Base-by-base conservation (phyloP, 2,329 filamentous ascomycete genomes). In the Diplodia sapinea region DNA sequence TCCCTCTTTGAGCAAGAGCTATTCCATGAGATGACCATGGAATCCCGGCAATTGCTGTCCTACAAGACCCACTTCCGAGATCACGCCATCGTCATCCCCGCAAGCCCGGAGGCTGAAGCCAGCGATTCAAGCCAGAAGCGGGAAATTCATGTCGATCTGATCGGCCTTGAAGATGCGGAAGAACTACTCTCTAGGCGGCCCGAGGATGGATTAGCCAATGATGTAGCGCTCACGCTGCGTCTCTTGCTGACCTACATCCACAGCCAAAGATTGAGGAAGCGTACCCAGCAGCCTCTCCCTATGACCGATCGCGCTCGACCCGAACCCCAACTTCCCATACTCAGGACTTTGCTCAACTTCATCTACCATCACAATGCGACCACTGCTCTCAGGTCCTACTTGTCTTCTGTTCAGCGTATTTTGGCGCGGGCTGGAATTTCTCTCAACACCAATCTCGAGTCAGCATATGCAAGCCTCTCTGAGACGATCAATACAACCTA, bases 1-100 rank as follows among this genome's bases (percentile, higher is more conserved):
- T 92, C 91, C 61, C 84, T 94, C 23, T 93, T 92, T 73, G 88
- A 91, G 33, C 89, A 94, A 74, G 95, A 99, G 76, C 81, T 99
- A 1, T 97, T 93, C 85, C 89, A 96, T 72, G 95, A 99, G 79
- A 83, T 98, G 69, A 89, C 90, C 64, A 86, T 92, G 20, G 95
- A 99, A 79, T 89, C 91, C 0, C 89, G 93, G 17, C 85, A 85
- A 0, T 82, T 97, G 26, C 84, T 89, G 3, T 88, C 89, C 12
- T 89, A 91, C 69, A 87, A 89, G 11, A 89, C 97, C 13, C 85
- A 85, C 31, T 85, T 89, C 15, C 84, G 87, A 43, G 87, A 80
- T 13, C 76, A 78, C 2, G 73, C 76, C 29, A 80, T 84, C 51
- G 69, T 74, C 54, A 64, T 80, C 66, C 70, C 76, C 9, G 49